phyloP scores from a whole-genome alignment of 2,329 filamentous ascomycete genomes.

The Nothophoma quercina region DNA sequence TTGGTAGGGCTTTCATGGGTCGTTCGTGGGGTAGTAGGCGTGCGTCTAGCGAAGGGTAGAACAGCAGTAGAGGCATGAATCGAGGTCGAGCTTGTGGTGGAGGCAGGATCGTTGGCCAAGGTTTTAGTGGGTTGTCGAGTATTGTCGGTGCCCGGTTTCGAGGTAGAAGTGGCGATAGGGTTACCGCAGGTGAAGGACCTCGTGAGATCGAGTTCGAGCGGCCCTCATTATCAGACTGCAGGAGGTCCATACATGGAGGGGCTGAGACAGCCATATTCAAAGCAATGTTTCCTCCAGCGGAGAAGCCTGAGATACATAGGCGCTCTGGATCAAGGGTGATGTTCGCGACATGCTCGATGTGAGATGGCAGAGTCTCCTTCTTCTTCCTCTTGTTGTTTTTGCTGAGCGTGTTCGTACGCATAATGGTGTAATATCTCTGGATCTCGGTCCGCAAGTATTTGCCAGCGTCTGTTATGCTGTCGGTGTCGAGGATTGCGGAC shows the following conservation, averaged over 20 bases:
- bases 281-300: slow-evolving; percentile 57
- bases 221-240: slow-evolving; percentile 13
- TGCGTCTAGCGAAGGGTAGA: slow-evolving; percentile 54
- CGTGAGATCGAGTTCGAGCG: slow-evolving; percentile 14
- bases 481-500: slow-evolving; percentile 51
- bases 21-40: slow-evolving; percentile 52
- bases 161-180: slow-evolving; percentile 40
- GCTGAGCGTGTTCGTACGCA: slow-evolving; percentile 26
- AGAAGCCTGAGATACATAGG: slow-evolving; percentile 56
- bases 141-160: slow-evolving; percentile 39
- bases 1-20: slow-evolving; percentile 46
- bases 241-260: slow-evolving; percentile 38
- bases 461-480: slow-evolving; percentile 41
- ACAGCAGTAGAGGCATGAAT: slow-evolving; percentile 52
- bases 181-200: slow-evolving; percentile 20
- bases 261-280: slow-evolving; percentile 52
- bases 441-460: slow-evolving; percentile 46
- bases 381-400: slow-evolving; percentile 24
- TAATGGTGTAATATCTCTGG: slow-evolving; percentile 42
- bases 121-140: slow-evolving; percentile 39
- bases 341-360: slow-evolving; percentile 29
- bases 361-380: slow-evolving; percentile 17
- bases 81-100: slow-evolving; percentile 42
- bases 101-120: slow-evolving; percentile 51
- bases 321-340: slow-evolving; percentile 50